phyloP scores from a whole-genome alignment of 2,329 filamentous ascomycete genomes.

The Claviceps humidiphila region DNA sequence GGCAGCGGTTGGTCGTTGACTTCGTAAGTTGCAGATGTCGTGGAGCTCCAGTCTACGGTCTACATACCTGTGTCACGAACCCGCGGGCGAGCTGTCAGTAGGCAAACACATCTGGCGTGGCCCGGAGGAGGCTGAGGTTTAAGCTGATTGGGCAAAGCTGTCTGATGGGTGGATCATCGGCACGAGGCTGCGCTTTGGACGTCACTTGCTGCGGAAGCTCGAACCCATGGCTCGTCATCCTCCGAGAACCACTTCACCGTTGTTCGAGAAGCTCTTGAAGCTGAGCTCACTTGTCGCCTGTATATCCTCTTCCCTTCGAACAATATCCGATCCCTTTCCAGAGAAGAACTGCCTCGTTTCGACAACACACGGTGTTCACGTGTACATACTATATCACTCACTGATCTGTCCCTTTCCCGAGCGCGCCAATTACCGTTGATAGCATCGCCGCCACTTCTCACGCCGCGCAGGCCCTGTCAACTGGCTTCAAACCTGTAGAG shows the following conservation, averaged over 20 bases:
- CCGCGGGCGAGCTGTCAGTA: neutral
- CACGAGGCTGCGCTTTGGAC: neutral
- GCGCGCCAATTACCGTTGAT: neutral
- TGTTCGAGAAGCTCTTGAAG: conserved; percentile 5
- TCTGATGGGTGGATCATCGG: conserved; percentile 1
- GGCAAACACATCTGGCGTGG: conserved; percentile 16
- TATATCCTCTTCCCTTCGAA: too few relatives aligned
- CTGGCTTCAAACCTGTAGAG: too few relatives aligned
- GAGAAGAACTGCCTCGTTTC: too few relatives aligned
- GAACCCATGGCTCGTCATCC: neutral
- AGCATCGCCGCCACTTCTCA: neutral
- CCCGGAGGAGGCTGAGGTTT: conserved; percentile 1
- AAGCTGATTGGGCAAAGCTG: conserved; percentile 6
- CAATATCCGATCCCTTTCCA: too few relatives aligned
- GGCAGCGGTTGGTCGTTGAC: conserved; percentile 2
- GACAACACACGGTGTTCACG: too few relatives aligned
- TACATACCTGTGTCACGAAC: neutral
- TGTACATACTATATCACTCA: too few relatives aligned
- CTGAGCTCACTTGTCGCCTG: neutral
- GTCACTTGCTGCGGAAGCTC: neutral
- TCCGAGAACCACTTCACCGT: neutral
- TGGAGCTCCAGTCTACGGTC: neutral
- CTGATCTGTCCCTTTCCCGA: too few relatives aligned
- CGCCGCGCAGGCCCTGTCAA: too few relatives aligned
- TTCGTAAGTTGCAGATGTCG: conserved; percentile 1